Evolutionary conservation across 495 filamentous ascomycete genomes (phyloP), one percentile per base, ranked within the genome.

Genomic region (Trypethelium eluteriae): DNA sequence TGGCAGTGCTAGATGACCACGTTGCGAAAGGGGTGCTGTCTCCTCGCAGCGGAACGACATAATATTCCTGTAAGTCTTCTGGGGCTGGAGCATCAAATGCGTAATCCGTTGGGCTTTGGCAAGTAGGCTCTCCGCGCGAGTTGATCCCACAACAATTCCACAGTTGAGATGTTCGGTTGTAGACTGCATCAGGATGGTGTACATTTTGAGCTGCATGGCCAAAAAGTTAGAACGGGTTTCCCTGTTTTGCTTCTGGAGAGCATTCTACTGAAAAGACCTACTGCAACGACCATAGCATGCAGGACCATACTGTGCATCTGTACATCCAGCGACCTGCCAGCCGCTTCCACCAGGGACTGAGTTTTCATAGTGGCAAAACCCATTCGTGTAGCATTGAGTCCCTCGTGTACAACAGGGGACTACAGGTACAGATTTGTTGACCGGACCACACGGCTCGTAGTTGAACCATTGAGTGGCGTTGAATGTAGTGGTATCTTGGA

Each of bases 111-210:
- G 49, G 49, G 2, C 49, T 53, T 5, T 53, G 18, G 49, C 49
- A 53, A 5, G 49, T 53, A 53, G 49, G 49, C 49, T 53, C 11
- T 53, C 49, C 49, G n/a, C 11, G 11, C 11, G 9, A 11, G 49
- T 53, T 53, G 5, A 53, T 53, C 18, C 49, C 49, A 18, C 49
- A 53, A 53, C 49, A 53, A 25, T 53, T 53, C 49, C 49, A 53
- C 49, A 53, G 49, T 25, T 53, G 49, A 53, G 49, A 53, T 14
- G 49, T 53, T 11, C 49, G 49, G 49, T 53, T 53, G n/a, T 53
- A 53, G n/a, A 53, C 49, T 53, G 49, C 49, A 53, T 53, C 49
- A 53, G 49, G 49, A 25, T 53, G 49, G n/a, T 53, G 49, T 25
- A 53, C 49, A 25, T 53, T 53, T n/a, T 53, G 49, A 53, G 49